phyloP scores from a whole-genome alignment of 2,329 filamentous ascomycete species.

The Fusarium sp. region DNA sequence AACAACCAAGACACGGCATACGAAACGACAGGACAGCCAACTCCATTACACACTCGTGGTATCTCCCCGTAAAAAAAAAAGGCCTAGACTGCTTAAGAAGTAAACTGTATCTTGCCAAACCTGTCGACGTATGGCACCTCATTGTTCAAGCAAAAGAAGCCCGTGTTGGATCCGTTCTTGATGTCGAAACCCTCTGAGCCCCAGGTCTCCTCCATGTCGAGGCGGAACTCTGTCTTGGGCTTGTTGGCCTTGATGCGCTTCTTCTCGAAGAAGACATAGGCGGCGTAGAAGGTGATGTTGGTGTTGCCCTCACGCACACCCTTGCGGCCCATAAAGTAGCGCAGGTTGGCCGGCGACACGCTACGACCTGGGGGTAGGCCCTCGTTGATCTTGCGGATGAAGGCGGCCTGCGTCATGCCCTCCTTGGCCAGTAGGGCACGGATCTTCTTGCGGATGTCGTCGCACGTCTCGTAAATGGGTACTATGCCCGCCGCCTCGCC shows the following conservation, averaged over 20 bases:
- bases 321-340: slow-evolving; percentile 66
- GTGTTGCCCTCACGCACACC: slow-evolving; percentile 65
- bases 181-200: slow-evolving; percentile 46
- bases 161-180: slow-evolving; percentile 33
- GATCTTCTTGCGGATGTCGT: slow-evolving; percentile 72
- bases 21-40: not conserved
- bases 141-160: slow-evolving; percentile 15
- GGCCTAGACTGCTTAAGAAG: not conserved
- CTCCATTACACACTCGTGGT: not conserved
- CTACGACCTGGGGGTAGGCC: slow-evolving; percentile 56
- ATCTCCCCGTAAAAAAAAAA: not conserved
- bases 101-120: slow-evolving; percentile 36
- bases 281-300: slow-evolving; percentile 66
- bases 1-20: not conserved
- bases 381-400: slow-evolving; percentile 65
- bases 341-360: slow-evolving; percentile 62
- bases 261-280: slow-evolving; percentile 75
- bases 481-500: slow-evolving; percentile 65
- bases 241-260: slow-evolving; percentile 66
- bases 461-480: slow-evolving; percentile 70
- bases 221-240: slow-evolving; percentile 65
- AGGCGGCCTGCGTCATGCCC: slow-evolving; percentile 66
- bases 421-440: slow-evolving; percentile 61
- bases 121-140: slow-evolving; percentile 32
- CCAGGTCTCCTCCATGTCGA: slow-evolving; percentile 65